A percentile compares a stretch with the other conserved stretches of the same genome.
phyloP scores from a whole-genome alignment of 805 yeast species.

The Ogataea methylovora region DNA sequence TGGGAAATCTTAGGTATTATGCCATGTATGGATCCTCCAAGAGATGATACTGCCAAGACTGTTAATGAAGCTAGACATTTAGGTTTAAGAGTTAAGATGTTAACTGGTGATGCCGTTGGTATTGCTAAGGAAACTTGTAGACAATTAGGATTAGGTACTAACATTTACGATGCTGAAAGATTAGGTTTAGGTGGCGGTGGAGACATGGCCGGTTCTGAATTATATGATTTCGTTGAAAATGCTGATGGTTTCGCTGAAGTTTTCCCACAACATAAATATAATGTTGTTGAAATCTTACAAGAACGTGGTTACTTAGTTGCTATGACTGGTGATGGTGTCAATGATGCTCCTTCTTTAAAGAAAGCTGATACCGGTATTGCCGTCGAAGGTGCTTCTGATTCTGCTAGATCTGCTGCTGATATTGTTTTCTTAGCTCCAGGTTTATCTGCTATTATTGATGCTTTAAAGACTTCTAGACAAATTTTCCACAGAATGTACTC shows the following conservation, averaged over 20 bases:
- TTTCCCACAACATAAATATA: slow-evolving; percentile 96
- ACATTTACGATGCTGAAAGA: slow-evolving; percentile 95
- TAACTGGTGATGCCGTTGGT: slow-evolving; percentile 99
- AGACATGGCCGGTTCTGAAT: slow-evolving; percentile 95
- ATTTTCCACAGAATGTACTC: slow-evolving; percentile 99
- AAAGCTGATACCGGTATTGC: slow-evolving; percentile 97
- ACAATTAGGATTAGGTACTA: slow-evolving; percentile 94
- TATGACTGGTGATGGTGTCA: slow-evolving; percentile 99
- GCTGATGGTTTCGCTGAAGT: slow-evolving; percentile 99
- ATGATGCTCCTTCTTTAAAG: slow-evolving; percentile 96
- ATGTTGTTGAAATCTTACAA: slow-evolving; percentile 92
- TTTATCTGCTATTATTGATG: slow-evolving; percentile 91
- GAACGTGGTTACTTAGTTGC: slow-evolving; percentile 96
- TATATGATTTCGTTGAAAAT: slow-evolving; percentile 94
- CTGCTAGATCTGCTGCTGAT: slow-evolving; percentile 96
- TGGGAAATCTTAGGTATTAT: slow-evolving; percentile 97
- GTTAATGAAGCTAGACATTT: slow-evolving; percentile 84
- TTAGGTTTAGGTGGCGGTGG: slow-evolving; percentile 90
- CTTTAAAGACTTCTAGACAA: slow-evolving; percentile 90
- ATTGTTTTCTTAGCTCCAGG: slow-evolving; percentile 94
- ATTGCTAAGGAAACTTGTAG: slow-evolving; percentile 98
- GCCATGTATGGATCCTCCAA: slow-evolving; percentile 99
- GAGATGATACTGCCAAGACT: slow-evolving; percentile 96
- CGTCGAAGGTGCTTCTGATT: slow-evolving; percentile 96
- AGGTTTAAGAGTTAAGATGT: slow-evolving; percentile 95